Percentiles rank a stretch among this genome's conserved stretches.
These are phyloP conservation scores for Batrachochytrium dendrobatidis DNA, from an alignment of 371 early-diverging fungal species.

Conservation along the genomic window DNA sequence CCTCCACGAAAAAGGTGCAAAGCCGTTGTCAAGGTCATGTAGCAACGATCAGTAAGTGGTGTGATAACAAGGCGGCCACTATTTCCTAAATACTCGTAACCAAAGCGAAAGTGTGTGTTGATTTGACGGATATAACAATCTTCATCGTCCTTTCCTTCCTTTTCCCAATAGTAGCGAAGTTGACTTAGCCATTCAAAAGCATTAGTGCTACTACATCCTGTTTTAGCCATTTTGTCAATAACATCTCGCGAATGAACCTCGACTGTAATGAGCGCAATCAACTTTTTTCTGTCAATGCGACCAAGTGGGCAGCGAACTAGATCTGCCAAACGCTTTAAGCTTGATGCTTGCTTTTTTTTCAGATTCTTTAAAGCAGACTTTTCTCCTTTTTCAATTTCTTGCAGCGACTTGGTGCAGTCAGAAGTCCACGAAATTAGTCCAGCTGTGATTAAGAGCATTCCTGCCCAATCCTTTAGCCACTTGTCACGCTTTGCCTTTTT, in stretches of 20 bases:
- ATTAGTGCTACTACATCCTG: slow-evolving; percentile 35
- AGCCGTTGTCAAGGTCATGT: slow-evolving; percentile 49
- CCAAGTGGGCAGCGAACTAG: slow-evolving; percentile 37
- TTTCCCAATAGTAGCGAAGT: slow-evolving; percentile 49
- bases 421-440: slow-evolving; percentile 47
- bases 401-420: slow-evolving; percentile 43
- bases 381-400: slow-evolving; percentile 44
- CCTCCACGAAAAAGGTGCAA: slow-evolving; percentile 46
- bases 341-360: slow-evolving; percentile 44
- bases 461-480: slow-evolving; percentile 54
- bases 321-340: slow-evolving; percentile 47
- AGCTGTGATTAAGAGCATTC: slow-evolving; percentile 43
- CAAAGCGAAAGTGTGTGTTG: slow-evolving; percentile 45
- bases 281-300: slow-evolving; percentile 46
- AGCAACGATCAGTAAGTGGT: slow-evolving; percentile 51
- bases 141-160: slow-evolving; percentile 41
- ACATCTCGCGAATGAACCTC: slow-evolving; percentile 55
- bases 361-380: slow-evolving; percentile 41
- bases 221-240: slow-evolving; percentile 41
- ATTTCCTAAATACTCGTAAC: slow-evolving; percentile 42
- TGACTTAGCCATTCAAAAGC: slow-evolving; percentile 51
- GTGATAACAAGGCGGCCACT: slow-evolving; percentile 50
- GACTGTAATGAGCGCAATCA: slow-evolving; percentile 44
- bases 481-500: slow-evolving; percentile 49
- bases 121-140: slow-evolving; percentile 47